Evolutionary conservation across 768 basidiomycete genomes (phyloP), one percentile per base, ranked within the genome.

Genomic region (Dioszegia crocea): DNA sequence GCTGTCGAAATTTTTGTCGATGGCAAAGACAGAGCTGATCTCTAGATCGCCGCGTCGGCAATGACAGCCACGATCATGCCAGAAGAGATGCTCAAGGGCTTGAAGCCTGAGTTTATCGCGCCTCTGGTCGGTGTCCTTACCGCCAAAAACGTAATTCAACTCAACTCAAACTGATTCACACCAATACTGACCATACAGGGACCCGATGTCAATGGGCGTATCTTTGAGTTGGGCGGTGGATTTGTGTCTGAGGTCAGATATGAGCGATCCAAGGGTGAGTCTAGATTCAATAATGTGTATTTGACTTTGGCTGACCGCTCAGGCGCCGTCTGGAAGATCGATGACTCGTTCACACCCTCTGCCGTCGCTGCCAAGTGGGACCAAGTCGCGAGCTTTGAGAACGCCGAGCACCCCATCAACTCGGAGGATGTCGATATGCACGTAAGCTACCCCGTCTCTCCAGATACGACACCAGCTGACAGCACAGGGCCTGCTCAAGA

Each of bases 51-150:
- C n/a, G 94, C 93, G 0, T 94, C 91, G 2, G 83, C 84, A 2
- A 98, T 98, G 94, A 96, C 92, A 2, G 92, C 87, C 70, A 96
- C 91, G 0, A 81, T 93, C 66, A 89, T 97, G 88, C 89, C 94
- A 9, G 87, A 88, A 19, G 94, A 97, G 57, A 85, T 96, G 83
- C 83, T 98, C 55, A 86, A 83, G n/a, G 88, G 89, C 68, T 79
- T 96, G 39, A 76, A 90, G 85, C 96, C 96, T 14, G 88, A 89
- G 73, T 90, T 86, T 61, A 87, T 99, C 49, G 91, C 91, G 0
- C 94, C 96, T 1, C 85, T 98, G 64, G 92, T 98, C 30, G 86
- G 82, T 11, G 91, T 88, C 9, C 82, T 98, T 16, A 87, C 85
- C 59, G 89, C 94, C 60, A 89, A 89, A 14, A 84, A 92, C 56